Evolutionary conservation across 768 basidiomycete species (phyloP).

Genomic region (Grammothele lineata): DNA sequence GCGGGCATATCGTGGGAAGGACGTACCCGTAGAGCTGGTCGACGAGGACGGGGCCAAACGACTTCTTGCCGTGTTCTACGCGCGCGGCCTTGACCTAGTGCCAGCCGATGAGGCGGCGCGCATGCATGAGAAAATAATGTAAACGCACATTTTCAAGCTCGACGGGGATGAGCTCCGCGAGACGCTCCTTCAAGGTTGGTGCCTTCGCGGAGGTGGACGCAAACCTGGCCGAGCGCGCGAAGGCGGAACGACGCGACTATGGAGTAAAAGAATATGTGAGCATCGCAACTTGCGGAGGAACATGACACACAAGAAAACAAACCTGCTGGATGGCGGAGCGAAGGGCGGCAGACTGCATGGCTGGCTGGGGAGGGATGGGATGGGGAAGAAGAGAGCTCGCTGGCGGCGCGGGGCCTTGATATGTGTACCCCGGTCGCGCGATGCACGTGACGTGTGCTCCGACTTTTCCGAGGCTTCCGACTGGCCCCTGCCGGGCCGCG

Average conservation of each 20-base stretch:
- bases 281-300: conserved; percentile 12
- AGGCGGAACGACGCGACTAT: conserved; percentile 47
- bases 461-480: conserved; percentile 6
- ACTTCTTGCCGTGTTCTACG: conserved; percentile 84
- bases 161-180: conserved; percentile 89
- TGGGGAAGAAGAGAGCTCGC: conserved; percentile 8
- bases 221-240: conserved; percentile 53
- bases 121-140: too few relatives aligned
- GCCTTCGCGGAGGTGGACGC: conserved; percentile 64
- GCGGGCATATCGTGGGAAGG: not conserved
- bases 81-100: conserved; percentile 77
- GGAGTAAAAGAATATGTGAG: conserved; percentile 11
- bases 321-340: conserved; percentile 34
- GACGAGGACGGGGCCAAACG: conserved; percentile 87
- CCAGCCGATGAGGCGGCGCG: not conserved
- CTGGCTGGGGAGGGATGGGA: conserved; percentile 2
- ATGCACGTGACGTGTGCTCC: conserved; percentile 14
- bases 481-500: not conserved
- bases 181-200: conserved; percentile 83
- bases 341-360: conserved; percentile 26
- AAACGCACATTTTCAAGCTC: conserved; percentile 67
- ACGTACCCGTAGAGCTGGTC: conserved; percentile 86
- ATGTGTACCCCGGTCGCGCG: conserved; percentile 15
- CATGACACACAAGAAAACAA: conserved; percentile 24
- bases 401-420: conserved; percentile 7